Evolutionary conservation across 805 yeast species (phyloP), one percentile per base, ranked within the genome.

Genomic region (Wickerhamiella occidentalis): DNA sequence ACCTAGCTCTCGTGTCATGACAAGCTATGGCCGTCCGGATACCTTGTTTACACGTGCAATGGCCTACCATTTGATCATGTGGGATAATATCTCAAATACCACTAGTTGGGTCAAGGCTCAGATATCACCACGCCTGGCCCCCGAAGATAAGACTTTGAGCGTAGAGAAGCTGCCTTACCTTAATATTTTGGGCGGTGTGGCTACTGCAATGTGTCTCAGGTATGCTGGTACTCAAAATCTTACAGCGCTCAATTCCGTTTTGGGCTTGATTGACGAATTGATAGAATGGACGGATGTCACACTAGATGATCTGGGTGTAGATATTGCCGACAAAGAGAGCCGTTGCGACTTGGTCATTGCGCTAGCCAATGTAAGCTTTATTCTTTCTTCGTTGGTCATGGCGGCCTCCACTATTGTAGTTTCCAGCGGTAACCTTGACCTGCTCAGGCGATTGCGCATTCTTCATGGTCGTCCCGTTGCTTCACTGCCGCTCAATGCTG

Each of bases 361-460:
- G 37, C 64, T 69, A 40, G 74, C 84, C 8, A 74, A 82, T 1
- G 65, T 71, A 18, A 74, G 73, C 29, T 68, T 80, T 28, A 25
- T 45, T n/a, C 77, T 79, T 44, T 78, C 78, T 54, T 67, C 81
- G 0, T 56, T 86, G 12, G 73, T 80, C 1, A 62, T 90, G 4
- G 74, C 92, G 7, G 63, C 76, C 6, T 75, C 96, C 0, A 69
- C 85, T 23, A 73, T 87, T 0, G 83, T 86, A 84, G 88, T 95
- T 1, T 95, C 96, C 1, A 77, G 87, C 13, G 97, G 98, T 1
- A 96, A 92, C 61, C 64, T 88, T 48, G 83, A 78, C 40, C 76
- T 80, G 0, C 75, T 92, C 55, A 72, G 88, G 56, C 71, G 96
- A 47, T 68, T 85, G 40, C 71, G 95, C 52, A 73, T 74, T 22